A percentile compares a stretch with the other conserved stretches of the same genome.
Conservation (phyloP, 352 stramenopile species). For the Phytopythium chamaehyphon region DNA sequence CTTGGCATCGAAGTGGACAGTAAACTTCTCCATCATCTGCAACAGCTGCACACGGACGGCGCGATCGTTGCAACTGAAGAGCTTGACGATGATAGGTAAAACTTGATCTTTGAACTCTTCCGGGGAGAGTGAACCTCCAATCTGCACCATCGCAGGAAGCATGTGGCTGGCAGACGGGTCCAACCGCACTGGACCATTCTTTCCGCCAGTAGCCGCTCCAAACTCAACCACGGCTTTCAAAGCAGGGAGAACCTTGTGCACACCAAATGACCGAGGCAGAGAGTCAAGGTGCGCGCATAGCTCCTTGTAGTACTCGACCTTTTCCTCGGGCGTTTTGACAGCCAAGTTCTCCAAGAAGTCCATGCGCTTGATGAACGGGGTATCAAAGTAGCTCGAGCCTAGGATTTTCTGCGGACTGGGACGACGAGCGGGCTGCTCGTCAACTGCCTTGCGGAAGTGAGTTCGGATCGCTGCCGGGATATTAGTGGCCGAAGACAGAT, state of each 20-base stretch:
- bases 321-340: slow-evolving; percentile 92
- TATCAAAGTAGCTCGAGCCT: slow-evolving; percentile 89
- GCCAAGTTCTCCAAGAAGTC: slow-evolving; percentile 92
- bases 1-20: slow-evolving; percentile 86
- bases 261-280: slow-evolving; percentile 66
- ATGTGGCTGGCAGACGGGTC: slow-evolving; percentile 86
- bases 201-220: slow-evolving; percentile 40
- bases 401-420: slow-evolving; percentile 87
- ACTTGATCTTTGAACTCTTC: slow-evolving; percentile 88
- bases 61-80: slow-evolving; percentile 91
- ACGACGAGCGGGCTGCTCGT: slow-evolving; percentile 51
- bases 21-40: slow-evolving; percentile 90
- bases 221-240: slow-evolving; percentile 85
- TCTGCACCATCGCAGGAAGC: slow-evolving; percentile 86
- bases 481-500: slow-evolving; percentile 58
- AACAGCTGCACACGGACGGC: slow-evolving; percentile 87
- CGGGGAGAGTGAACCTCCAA: slow-evolving; percentile 62
- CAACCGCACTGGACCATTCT: slow-evolving; percentile 66
- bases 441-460: slow-evolving; percentile 82
- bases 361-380: slow-evolving; percentile 92
- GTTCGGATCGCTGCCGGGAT: slow-evolving; percentile 59
- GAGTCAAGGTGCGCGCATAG: slow-evolving; percentile 67
- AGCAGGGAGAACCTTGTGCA: slow-evolving; percentile 85
- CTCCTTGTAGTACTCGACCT: slow-evolving; percentile 94
- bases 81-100: slow-evolving; percentile 83